Base-by-base conservation (phyloP, 1,139 yeast genomes). In the Geotrichum restrictum region DNA sequence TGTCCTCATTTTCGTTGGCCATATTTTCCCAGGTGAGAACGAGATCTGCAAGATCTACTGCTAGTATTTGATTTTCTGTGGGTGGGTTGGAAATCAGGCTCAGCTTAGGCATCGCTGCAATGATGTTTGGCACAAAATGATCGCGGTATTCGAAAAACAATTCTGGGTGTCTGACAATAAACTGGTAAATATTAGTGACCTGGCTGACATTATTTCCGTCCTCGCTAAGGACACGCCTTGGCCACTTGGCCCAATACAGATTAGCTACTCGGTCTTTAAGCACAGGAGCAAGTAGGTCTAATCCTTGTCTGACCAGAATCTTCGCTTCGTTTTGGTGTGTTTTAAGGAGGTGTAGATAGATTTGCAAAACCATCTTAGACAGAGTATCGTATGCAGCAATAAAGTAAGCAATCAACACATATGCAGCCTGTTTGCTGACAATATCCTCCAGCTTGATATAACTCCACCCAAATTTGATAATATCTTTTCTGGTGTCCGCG, bases 401-500 rank as follows among this genome's bases (percentile, higher is more conserved):
- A 66, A 91, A 94, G 65, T 83, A 83, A 0, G 96, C 79, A 1
- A 95, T 88, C 1, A 94, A 82, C 37, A 89, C 89, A 66, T 91
- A 91, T 0, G 98, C 98, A 3, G 94, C 88, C 62, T 89, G 96
- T 65, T 94, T 94, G 40, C 95, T 83, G 50, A 89, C 81, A 54
- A 83, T 80, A 64, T 94, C 99, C 59, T 91, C 98, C 45, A 91
- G 72, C 61, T 88, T 88, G 64, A 93, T 85, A 64, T 84, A 88
- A 60, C 87, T 87, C 98, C 98, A 94, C 60, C 93, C 87, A 71
- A 91, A 93, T 66, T 88, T 89, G 69, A 93, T 88, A 45, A 93
- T 81, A 61, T 89, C 96, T 63, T 89, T 93, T 46, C 89, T 78
- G 59, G 81, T 78, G n/a, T 80, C 84, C 7, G 78, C 73, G 16